These are phyloP conservation scores for Draba incana DNA, from an alignment of 345 rosid genomes.

Conservation along the genomic window DNA sequence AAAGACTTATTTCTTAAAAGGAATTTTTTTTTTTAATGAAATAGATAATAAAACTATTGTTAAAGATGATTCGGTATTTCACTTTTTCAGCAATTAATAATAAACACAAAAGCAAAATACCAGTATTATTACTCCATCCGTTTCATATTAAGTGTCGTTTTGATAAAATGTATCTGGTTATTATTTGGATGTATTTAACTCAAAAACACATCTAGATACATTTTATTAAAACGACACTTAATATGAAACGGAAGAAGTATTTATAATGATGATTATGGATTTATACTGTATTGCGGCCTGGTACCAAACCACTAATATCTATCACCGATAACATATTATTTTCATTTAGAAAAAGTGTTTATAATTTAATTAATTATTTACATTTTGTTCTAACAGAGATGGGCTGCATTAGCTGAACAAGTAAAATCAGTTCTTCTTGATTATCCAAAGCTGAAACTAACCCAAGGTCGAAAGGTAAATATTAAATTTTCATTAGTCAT, in stretches of 20 bases:
- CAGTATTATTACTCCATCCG: neutral
- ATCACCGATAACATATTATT: neutral
- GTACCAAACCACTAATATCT: neutral
- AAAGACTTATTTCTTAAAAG: slow-evolving; percentile 11
- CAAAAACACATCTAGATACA: too few species aligned
- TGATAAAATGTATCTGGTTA: too few species aligned
- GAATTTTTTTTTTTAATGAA: neutral
- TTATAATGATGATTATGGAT: neutral
- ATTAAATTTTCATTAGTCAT: slow-evolving; percentile 1
- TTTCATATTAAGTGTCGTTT: too few species aligned
- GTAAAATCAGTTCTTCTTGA: slow-evolving; percentile 60
- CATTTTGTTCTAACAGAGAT: slow-evolving; percentile 50
- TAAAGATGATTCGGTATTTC: neutral
- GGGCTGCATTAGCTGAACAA: slow-evolving; percentile 66
- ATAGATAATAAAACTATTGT: neutral
- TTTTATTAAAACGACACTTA: too few species aligned
- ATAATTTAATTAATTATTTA: neutral
- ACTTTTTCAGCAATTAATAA: slow-evolving; percentile 1
- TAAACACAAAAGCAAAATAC: slow-evolving; percentile 6
- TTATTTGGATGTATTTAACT: too few species aligned
- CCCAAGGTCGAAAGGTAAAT: slow-evolving; percentile 82
- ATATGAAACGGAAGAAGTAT: too few species aligned
- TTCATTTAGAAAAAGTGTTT: slow-evolving; percentile 4
- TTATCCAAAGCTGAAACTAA: slow-evolving; percentile 74
- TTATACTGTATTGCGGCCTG: neutral